Base-by-base conservation (phyloP, 192 early-diverging fungal genomes). In the Phlyctochytrium arcticum region DNA sequence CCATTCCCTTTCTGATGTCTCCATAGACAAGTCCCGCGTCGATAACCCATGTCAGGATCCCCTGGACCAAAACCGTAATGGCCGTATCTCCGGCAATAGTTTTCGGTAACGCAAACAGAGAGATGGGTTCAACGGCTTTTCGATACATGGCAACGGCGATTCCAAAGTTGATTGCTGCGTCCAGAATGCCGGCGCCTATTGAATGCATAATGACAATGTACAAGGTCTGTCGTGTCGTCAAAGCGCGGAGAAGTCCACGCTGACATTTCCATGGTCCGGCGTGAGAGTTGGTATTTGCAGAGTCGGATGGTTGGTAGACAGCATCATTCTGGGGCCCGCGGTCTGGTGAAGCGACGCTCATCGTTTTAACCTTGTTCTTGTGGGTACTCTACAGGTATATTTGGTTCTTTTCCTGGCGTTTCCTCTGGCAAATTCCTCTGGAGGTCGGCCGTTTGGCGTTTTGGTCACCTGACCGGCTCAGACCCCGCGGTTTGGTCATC, bases 41-140 rank as follows among this genome's bases (percentile, higher is more conserved):
- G 36, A 68, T 29, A 4, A 68, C 17, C 56, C 55, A 68, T 12
- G 65, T 68, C 8, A 68, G 44, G 21, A 36, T 49, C 0, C 21
- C 48, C 32, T 68, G 65, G 21, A 68, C 29, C 4, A 68, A 12
- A 4, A 58, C 65, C 12, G 65, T 68, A 12, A 68, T 48, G 4
- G 65, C 65, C 6, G 65, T 57, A 48, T 68, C 65, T 6, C 65
- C 65, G 4, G 65, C 65, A 26, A 68, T n/a, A n/a, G 55, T 68
- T 33, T 68, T 68, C 33, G 65, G 65, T 4, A 68, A 29, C 19
- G 23, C 21, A 42, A 42, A 68, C 30, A 68, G 55, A 21, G 19
- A 36, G 15, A 49, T 15, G 17, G 56, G 24, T 39, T 29, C 10
- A n/a, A n/a, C n/a, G n/a, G n/a, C n/a, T 34, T 57, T n/a, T 8